These are phyloP conservation scores for Meira miltonrushii DNA, from an alignment of 1,284 basidiomycete genomes.

Conservation along the genomic window DNA sequence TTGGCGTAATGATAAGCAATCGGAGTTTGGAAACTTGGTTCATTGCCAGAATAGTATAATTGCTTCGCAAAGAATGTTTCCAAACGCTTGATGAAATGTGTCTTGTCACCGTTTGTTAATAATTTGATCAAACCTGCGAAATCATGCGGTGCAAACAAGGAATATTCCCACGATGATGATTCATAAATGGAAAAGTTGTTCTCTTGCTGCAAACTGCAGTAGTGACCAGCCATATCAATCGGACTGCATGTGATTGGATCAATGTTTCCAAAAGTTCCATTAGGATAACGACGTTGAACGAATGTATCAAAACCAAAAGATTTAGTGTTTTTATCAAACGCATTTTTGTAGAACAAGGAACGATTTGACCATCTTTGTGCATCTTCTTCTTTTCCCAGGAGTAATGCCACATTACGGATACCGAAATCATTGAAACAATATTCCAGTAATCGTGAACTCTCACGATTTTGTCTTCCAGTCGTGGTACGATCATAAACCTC, in stretches of 20 bases:
- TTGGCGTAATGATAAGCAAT: slow-evolving; percentile 26
- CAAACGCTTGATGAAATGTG: slow-evolving; percentile 30
- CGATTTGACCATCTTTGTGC: slow-evolving; percentile 15
- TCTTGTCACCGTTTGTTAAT: slow-evolving; percentile 21
- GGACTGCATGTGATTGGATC: slow-evolving; percentile 40
- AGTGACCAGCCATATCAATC: slow-evolving; percentile 21
- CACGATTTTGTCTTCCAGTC: slow-evolving; percentile 39
- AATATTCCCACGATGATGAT: slow-evolving; percentile 38
- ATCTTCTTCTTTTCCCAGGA: slow-evolving; percentile 20
- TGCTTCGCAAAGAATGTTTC: slow-evolving; percentile 38
- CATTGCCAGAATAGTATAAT: slow-evolving; percentile 38
- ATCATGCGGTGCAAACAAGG: slow-evolving; percentile 40
- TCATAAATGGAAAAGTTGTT: slow-evolving; percentile 39
- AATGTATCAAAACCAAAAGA: slow-evolving; percentile 31
- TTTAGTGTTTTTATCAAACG: slow-evolving; percentile 24
- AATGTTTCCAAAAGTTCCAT: slow-evolving; percentile 27
- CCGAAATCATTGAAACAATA: slow-evolving; percentile 58
- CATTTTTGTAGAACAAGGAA: slow-evolving; percentile 33
- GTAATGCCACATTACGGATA: slow-evolving; percentile 27
- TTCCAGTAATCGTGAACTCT: slow-evolving; percentile 34
- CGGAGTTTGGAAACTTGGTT: slow-evolving; percentile 39
- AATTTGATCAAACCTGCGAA: slow-evolving; percentile 33
- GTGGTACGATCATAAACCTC: slow-evolving; percentile 29
- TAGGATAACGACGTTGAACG: slow-evolving; percentile 31
- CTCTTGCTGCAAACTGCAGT: slow-evolving; percentile 35